A percentile compares a stretch with the other conserved stretches of the same genome.
These are phyloP conservation scores for Spathaspora girioi DNA, from an alignment of 805 yeast genomes.

Conservation along the genomic window DNA sequence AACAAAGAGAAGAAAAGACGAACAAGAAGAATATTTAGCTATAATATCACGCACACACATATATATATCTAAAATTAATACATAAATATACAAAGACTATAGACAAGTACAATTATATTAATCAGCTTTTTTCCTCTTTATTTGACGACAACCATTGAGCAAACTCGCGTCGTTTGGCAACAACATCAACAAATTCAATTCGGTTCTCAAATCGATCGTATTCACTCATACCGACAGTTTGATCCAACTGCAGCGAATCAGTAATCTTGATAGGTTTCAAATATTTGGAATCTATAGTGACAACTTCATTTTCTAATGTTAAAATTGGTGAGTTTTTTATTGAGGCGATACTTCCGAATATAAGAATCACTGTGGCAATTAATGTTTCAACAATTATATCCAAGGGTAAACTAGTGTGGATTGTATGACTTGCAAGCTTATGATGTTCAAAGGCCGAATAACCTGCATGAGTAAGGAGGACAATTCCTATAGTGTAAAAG, in stretches of 20 bases:
- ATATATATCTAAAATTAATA: not conserved
- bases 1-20: conserved; percentile 43
- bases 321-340: conserved; percentile 19
- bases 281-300: conserved; percentile 24
- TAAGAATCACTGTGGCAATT: conserved; percentile 42
- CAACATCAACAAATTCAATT: conserved; percentile 49
- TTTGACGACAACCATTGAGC: conserved; percentile 24
- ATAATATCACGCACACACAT: not conserved
- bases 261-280: conserved; percentile 45
- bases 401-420: conserved; percentile 26
- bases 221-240: conserved; percentile 44
- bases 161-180: conserved; percentile 42
- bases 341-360: conserved; percentile 35
- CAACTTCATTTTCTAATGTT: conserved; percentile 23
- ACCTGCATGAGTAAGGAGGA: conserved; percentile 43
- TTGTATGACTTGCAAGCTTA: conserved; percentile 22
- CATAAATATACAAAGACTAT: conserved; percentile 1
- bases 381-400: conserved; percentile 52
- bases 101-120: not conserved
- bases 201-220: conserved; percentile 48
- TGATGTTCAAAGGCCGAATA: conserved; percentile 54
- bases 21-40: conserved; percentile 22
- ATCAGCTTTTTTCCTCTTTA: not conserved
- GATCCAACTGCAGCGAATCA: conserved; percentile 45
- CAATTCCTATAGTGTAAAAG: conserved; percentile 13